Conservation (phyloP, 2,329 filamentous ascomycete genomes). For the Colletotrichum karsti region DNA sequence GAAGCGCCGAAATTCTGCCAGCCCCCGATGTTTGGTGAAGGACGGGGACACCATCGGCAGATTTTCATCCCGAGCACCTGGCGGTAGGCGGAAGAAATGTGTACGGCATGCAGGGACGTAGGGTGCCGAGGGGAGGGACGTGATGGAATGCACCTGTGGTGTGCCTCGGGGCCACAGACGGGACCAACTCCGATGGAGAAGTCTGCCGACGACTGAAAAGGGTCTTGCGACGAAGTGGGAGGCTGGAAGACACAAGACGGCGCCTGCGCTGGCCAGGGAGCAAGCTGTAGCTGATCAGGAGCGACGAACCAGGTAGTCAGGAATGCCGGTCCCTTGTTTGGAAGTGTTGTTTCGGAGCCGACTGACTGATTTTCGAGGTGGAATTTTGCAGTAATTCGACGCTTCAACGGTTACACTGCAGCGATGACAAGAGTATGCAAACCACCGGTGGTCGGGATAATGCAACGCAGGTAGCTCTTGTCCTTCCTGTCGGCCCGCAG, state of each 20-base stretch:
- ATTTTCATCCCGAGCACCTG: background rate
- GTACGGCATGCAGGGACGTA: background rate
- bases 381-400: background rate
- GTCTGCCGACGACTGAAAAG: too few species aligned
- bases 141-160: background rate
- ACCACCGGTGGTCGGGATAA: background rate
- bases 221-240: too few species aligned
- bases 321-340: background rate
- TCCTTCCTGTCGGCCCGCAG: background rate
- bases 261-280: too few species aligned
- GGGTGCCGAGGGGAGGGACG: background rate
- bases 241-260: too few species aligned
- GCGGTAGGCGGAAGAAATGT: background rate
- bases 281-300: too few species aligned
- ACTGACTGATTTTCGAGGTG: background rate
- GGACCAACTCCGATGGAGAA: background rate
- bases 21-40: slow-evolving; percentile 22
- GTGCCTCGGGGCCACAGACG: too few species aligned
- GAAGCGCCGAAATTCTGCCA: background rate
- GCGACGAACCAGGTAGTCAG: too few species aligned
- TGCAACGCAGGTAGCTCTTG: background rate
- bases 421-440: background rate
- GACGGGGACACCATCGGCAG: slow-evolving; percentile 10
- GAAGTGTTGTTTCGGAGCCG: background rate
- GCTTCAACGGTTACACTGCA: background rate